phyloP scores from a whole-genome alignment of 2,329 filamentous ascomycete species.

The Calonectria hongkongensis region DNA sequence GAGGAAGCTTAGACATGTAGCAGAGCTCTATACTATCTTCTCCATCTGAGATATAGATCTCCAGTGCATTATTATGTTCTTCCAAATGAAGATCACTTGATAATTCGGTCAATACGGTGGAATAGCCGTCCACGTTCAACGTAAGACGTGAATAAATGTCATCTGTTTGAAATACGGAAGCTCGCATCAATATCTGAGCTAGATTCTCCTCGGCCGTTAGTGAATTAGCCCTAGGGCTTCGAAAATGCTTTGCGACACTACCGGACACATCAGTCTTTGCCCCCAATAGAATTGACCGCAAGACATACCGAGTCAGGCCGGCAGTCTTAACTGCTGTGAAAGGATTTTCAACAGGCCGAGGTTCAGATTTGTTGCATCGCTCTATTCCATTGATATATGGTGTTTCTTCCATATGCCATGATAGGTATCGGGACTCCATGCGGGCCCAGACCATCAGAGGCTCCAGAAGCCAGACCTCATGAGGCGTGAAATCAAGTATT shows the following conservation, averaged over 20 bases:
- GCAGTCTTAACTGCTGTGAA: constrained; percentile 42
- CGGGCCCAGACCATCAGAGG: constrained; percentile 47
- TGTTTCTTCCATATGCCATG: constrained; percentile 44
- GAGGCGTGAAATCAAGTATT: constrained; percentile 48
- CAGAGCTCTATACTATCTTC: constrained; percentile 49
- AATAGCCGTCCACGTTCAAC: not conserved
- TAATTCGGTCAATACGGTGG: constrained; percentile 1
- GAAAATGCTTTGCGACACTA: constrained; percentile 48
- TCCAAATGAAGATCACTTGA: constrained; percentile 26
- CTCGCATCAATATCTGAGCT: constrained; percentile 28
- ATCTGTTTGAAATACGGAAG: not conserved
- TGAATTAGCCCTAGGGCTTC: constrained; percentile 43
- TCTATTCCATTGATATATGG: not conserved
- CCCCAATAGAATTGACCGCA: too few relatives aligned
- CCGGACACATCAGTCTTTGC: too few relatives aligned
- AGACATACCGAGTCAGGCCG: constrained; percentile 45
- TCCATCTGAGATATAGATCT: constrained; percentile 42
- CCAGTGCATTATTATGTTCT: constrained; percentile 40
- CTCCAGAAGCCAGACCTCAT: constrained; percentile 49
- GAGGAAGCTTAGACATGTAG: constrained; percentile 44
- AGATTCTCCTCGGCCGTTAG: not conserved
- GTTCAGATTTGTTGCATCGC: not conserved
- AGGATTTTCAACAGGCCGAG: not conserved
- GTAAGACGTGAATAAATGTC: constrained; percentile 9
- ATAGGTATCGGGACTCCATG: constrained; percentile 47